Evolutionary conservation across 129 eudicot genomes (phyloP).

Genomic region (Tanacetum coccineum): DNA sequence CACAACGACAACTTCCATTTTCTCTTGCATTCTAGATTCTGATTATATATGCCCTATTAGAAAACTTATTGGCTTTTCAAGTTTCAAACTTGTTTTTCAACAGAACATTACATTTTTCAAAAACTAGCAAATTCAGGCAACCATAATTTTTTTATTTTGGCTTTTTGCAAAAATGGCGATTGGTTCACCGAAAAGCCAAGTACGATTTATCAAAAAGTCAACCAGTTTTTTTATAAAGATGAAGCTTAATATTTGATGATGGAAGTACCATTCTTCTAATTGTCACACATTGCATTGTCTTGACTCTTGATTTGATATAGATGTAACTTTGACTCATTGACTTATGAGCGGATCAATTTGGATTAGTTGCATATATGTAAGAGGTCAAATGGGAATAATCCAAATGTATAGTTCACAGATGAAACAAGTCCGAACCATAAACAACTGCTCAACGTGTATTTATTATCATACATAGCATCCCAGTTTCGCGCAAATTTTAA

Average conservation of each 20-base stretch:
- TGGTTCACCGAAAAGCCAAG: constrained; percentile 13
- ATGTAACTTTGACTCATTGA: background rate
- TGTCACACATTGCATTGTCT: background rate
- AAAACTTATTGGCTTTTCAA: background rate
- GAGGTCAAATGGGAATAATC: background rate
- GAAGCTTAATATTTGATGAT: no score
- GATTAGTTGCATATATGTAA: background rate
- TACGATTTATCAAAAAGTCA: background rate
- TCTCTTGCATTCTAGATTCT: background rate
- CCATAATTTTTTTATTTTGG: background rate
- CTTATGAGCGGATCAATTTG: background rate
- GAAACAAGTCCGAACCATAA: background rate
- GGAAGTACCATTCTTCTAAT: no score
- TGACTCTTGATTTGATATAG: background rate
- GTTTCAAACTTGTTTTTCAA: background rate
- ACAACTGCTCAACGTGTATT: no score
- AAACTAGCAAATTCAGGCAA: background rate
- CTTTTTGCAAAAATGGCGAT: background rate
- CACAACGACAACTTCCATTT: background rate
- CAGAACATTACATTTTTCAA: background rate
- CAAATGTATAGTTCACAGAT: background rate
- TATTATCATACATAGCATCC: no score
- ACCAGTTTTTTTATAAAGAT: no score
- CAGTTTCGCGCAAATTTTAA: no score
- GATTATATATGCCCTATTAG: background rate